Evolutionary conservation across 169 alveolate species (phyloP).

Genomic region (Eimeria brunetti): DNA sequence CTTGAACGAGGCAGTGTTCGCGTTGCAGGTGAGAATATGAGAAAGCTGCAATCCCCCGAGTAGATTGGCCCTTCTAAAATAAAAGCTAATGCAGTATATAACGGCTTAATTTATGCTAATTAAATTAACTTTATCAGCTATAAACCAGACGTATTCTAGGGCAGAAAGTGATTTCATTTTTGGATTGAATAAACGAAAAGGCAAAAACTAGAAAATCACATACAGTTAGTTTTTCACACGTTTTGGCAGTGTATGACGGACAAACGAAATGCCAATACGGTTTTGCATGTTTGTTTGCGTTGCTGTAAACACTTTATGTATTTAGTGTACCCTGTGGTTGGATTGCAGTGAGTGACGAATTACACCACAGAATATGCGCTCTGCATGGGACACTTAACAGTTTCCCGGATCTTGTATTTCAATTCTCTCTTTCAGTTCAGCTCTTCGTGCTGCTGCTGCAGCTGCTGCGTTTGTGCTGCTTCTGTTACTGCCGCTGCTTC

Average conservation of each 20-base stretch:
- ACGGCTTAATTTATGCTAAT: too few species aligned
- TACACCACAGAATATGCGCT: background rate
- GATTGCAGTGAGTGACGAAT: background rate
- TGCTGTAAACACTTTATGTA: background rate
- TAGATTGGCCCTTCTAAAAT: too few species aligned
- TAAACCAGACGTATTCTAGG: too few species aligned
- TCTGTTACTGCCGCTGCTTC: background rate
- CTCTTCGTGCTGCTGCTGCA: background rate
- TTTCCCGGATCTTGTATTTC: background rate
- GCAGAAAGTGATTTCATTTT: too few species aligned
- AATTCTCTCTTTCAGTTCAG: background rate
- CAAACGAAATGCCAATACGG: background rate
- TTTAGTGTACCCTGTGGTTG: background rate
- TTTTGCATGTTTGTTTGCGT: background rate
- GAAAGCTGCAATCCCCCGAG: too few species aligned
- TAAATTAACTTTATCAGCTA: too few species aligned
- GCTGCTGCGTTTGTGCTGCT: background rate
- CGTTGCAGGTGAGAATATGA: conserved; percentile 38
- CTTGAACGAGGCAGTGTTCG: conserved; percentile 91
- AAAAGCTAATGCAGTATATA: too few species aligned
- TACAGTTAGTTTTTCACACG: too few species aligned
- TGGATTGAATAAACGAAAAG: too few species aligned
- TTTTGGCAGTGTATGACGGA: too few species aligned
- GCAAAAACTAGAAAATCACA: too few species aligned
- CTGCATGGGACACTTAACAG: background rate